phyloP scores from a whole-genome alignment of 2,329 filamentous ascomycete species.

The Alternaria incomplexa region DNA sequence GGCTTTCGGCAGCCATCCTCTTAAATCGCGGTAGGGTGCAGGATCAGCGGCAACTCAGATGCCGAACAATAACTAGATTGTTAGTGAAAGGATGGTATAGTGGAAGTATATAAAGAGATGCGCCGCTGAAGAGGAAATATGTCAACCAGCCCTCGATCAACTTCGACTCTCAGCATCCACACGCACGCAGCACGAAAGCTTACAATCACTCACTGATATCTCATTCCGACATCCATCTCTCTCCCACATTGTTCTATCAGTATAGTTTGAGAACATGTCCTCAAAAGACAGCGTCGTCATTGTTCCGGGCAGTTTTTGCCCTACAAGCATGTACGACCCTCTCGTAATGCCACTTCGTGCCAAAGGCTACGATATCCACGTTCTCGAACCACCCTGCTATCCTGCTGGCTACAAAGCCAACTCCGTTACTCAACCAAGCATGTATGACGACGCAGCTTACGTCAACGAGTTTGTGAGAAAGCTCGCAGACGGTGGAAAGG shows the following conservation, averaged over 20 bases:
- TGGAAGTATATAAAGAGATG: neutral
- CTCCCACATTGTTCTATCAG: neutral
- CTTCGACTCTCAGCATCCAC: neutral
- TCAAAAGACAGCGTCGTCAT: slow-evolving; percentile 29
- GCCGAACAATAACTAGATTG: neutral
- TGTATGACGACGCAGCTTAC: slow-evolving; percentile 40
- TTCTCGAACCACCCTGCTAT: slow-evolving; percentile 20
- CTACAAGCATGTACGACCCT: slow-evolving; percentile 18
- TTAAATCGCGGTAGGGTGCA: neutral
- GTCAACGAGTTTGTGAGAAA: slow-evolving; percentile 29
- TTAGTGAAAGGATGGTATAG: neutral
- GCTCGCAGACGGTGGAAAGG: slow-evolving; percentile 40
- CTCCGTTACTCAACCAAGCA: slow-evolving; percentile 16
- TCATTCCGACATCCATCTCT: neutral
- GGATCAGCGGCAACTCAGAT: neutral
- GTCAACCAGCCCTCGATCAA: neutral
- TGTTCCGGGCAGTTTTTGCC: slow-evolving; percentile 34
- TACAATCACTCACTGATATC: neutral
- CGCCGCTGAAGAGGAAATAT: neutral
- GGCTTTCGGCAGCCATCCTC: neutral
- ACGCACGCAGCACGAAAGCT: neutral
- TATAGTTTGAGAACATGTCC: slow-evolving; percentile 2
- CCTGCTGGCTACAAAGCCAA: slow-evolving; percentile 10
- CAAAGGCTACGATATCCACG: slow-evolving; percentile 22
- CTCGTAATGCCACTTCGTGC: slow-evolving; percentile 12